A percentile compares a stretch with the other conserved stretches of the same genome.
phyloP scores from a whole-genome alignment of 768 basidiomycete genomes.

The Termitomyces sp. region DNA sequence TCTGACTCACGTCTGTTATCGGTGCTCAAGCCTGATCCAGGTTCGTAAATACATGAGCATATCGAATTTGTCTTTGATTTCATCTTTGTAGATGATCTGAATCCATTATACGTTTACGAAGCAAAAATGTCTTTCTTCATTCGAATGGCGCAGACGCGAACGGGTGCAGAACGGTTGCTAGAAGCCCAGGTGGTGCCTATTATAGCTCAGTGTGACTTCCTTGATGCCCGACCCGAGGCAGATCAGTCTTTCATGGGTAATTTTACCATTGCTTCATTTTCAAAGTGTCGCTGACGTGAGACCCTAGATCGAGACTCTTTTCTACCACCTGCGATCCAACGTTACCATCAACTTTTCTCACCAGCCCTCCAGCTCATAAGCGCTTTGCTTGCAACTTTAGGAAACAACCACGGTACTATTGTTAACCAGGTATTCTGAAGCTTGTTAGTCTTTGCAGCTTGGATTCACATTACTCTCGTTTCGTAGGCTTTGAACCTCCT shows the following conservation, averaged over 20 bases:
- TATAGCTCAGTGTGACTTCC: slow-evolving; percentile 79
- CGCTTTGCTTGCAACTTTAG: slow-evolving; percentile 73
- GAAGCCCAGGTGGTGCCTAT: slow-evolving; percentile 71
- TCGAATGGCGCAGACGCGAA: slow-evolving; percentile 74
- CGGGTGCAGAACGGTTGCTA: slow-evolving; percentile 80
- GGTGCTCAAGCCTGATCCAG: slow-evolving; percentile 85
- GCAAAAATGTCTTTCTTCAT: slow-evolving; percentile 89
- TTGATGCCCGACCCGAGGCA: slow-evolving; percentile 79
- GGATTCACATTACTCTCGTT: background rate
- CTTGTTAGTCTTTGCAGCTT: background rate
- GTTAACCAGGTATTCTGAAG: slow-evolving; percentile 51
- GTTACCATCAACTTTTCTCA: slow-evolving; percentile 88
- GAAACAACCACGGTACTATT: slow-evolving; percentile 59
- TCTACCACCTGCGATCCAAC: slow-evolving; percentile 78
- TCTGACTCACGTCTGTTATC: slow-evolving; percentile 67
- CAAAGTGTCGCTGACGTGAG: background rate
- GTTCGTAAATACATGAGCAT: slow-evolving; percentile 34
- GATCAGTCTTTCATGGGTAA: slow-evolving; percentile 80
- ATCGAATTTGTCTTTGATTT: background rate
- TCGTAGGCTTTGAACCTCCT: slow-evolving; percentile 74
- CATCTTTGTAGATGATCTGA: slow-evolving; percentile 65
- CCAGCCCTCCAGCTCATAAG: slow-evolving; percentile 81
- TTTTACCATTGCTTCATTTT: slow-evolving; percentile 11
- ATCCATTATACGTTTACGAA: slow-evolving; percentile 91
- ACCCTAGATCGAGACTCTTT: slow-evolving; percentile 74